phyloP scores from a whole-genome alignment of 1,139 yeast genomes.

The Saccharomyces hybrid region DNA sequence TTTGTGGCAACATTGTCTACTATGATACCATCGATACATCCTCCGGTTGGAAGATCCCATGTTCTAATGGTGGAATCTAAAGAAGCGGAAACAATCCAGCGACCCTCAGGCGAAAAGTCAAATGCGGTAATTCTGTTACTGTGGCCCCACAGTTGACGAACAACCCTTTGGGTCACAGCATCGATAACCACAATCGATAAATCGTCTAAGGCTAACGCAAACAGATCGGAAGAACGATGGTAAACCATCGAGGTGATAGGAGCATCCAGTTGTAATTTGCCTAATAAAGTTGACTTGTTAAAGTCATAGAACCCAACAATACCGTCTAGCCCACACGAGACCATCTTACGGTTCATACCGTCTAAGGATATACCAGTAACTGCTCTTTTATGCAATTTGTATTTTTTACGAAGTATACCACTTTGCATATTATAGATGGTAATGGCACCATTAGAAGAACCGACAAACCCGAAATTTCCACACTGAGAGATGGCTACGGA shows the following conservation, averaged over 20 bases:
- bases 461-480: constrained; percentile 91
- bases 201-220: constrained; percentile 83
- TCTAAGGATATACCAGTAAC: constrained; percentile 88
- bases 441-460: constrained; percentile 85
- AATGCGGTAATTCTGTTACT: constrained; percentile 78
- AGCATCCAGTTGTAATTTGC: constrained; percentile 61
- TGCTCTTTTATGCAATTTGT: constrained; percentile 62
- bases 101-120: constrained; percentile 91
- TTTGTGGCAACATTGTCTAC: constrained; percentile 74
- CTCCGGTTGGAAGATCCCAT: constrained; percentile 97
- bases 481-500: constrained; percentile 79
- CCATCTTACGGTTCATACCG: constrained; percentile 82
- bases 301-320: constrained; percentile 82
- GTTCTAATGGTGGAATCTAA: constrained; percentile 86
- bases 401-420: constrained; percentile 63
- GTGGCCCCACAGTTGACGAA: constrained; percentile 87
- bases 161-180: constrained; percentile 68
- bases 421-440: constrained; percentile 87
- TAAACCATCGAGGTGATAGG: constrained; percentile 73
- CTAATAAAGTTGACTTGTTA: constrained; percentile 58
- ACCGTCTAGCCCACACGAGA: constrained; percentile 85
- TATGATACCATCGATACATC: constrained; percentile 86
- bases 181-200: constrained; percentile 79
- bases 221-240: constrained; percentile 74
- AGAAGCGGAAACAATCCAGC: constrained; percentile 85